Evolutionary conservation across 768 basidiomycete species (phyloP).

Genomic region (Tephrocybe sp.): DNA sequence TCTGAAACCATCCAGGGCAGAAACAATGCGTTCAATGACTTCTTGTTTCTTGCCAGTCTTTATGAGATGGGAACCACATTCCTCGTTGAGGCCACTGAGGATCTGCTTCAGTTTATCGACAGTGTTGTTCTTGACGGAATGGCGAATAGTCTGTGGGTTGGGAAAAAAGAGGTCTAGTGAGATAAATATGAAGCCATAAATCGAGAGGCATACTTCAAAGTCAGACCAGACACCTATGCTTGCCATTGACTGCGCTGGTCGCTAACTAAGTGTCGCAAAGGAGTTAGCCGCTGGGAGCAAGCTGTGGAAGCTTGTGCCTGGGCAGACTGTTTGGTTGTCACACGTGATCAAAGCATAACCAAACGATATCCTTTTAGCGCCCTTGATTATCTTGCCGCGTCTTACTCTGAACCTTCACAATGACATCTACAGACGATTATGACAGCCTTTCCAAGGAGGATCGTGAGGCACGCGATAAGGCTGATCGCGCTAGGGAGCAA

Average conservation of each 20-base stretch:
- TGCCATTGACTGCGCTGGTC: conserved; percentile 47
- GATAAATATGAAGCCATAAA: not conserved
- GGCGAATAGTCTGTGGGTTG: conserved; percentile 56
- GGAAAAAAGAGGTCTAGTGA: conserved; percentile 16
- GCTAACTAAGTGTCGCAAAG: not conserved
- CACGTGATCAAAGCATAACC: conserved; percentile 7
- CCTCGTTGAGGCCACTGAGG: conserved; percentile 73
- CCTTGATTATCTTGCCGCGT: too few relatives aligned
- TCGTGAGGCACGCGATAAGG: conserved; percentile 69
- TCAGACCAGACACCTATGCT: conserved; percentile 64
- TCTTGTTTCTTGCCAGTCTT: conserved; percentile 89
- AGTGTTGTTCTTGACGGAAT: conserved; percentile 73
- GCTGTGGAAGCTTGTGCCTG: not conserved
- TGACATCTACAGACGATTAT: conserved; percentile 49
- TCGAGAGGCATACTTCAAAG: conserved; percentile 58
- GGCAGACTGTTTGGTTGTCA: conserved; percentile 9
- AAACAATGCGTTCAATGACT: conserved; percentile 73
- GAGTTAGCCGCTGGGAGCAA: not conserved
- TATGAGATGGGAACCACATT: conserved; percentile 64
- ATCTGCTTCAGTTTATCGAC: conserved; percentile 88
- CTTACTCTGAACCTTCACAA: conserved; percentile 17
- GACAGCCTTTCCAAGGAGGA: conserved; percentile 79
- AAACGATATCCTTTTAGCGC: conserved; percentile 9
- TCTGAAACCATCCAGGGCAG: conserved; percentile 62
- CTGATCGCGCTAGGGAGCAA: conserved; percentile 65